phyloP scores from a whole-genome alignment of 2,329 filamentous ascomycete species.

The Paraconiothyrium brasiliense region DNA sequence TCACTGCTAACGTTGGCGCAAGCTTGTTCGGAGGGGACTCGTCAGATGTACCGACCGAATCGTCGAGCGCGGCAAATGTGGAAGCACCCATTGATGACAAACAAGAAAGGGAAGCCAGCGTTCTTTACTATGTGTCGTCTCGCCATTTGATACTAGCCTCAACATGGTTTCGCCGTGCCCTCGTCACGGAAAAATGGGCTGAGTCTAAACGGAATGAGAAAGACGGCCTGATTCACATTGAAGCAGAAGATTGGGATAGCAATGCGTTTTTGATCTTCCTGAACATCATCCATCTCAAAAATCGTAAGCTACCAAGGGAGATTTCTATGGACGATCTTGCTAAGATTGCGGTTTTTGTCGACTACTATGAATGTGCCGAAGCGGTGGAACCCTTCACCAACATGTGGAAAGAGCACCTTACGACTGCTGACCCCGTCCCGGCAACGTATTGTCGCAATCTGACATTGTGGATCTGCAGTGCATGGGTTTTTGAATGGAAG shows the following conservation, averaged over 20 bases:
- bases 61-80: no score
- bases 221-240: slow-evolving; percentile 22
- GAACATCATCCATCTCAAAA: slow-evolving; percentile 58
- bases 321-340: slow-evolving; percentile 57
- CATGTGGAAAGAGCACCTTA: slow-evolving; percentile 51
- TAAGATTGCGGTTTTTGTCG: slow-evolving; percentile 56
- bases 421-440: slow-evolving; percentile 13
- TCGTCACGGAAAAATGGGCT: background rate
- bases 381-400: slow-evolving; percentile 54
- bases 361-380: slow-evolving; percentile 55
- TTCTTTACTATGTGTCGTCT: slow-evolving; percentile 17
- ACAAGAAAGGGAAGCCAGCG: background rate
- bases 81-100: no score
- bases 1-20: background rate
- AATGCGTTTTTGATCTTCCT: slow-evolving; percentile 55
- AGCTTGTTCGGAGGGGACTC: background rate
- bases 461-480: slow-evolving; percentile 35
- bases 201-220: slow-evolving; percentile 3
- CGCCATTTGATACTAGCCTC: slow-evolving; percentile 13
- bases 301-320: slow-evolving; percentile 50
- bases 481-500: slow-evolving; percentile 25
- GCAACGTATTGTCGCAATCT: slow-evolving; percentile 25
- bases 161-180: slow-evolving; percentile 7
- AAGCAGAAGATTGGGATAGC: slow-evolving; percentile 40
- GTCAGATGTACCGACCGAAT: background rate